Evolutionary conservation across 805 yeast species (phyloP), one percentile per base, ranked within the genome.

Genomic region (Nakazawaea pomicola): DNA sequence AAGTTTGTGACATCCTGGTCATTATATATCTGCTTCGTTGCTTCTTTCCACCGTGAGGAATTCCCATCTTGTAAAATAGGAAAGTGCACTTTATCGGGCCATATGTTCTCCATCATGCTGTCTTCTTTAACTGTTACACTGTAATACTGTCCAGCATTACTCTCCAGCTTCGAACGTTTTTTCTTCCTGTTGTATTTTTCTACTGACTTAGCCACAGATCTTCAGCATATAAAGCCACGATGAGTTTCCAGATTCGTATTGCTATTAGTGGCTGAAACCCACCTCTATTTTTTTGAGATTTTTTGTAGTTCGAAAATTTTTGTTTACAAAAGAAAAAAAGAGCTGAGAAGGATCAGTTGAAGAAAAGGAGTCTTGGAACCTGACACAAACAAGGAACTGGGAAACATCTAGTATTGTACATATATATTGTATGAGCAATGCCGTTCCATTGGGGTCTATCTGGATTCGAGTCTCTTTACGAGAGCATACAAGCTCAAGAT

Each of bases 1-100:
- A 76, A 76, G 7, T 52, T 46, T 3, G 52, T 55, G 0, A 74
- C 64, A 6, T 69, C 73, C 15, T 54, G 53, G 2, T 68, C 47
- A 35, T 68, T 72, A 40, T 67, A 60, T 23, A 76, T 76, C 31
- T 66, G 56, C 48, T 75, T 76, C 4, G 50, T 55, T 0, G 80
- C 79, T 4, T 45, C 50, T 0, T 19, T 14, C 65, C 65, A 60
- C 12, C 12, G 11, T 11, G 19, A 28, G 12, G n/a, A 19, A 6
- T 25, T 27, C 9, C 27, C 9, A 28, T 29, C n/a, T 9, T 10
- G 6, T 6, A 36, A 27, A 14, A 28, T 25, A 12, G 39, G 39
- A 9, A 41, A 41, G 12, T 44, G 51, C 32, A 52, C 24, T 11
- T 11, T n/a, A 8, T 23, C 30, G 7, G 30, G 30, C 30, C 30